Evolutionary conservation across 2,329 filamentous ascomycete genomes (phyloP).

Genomic region (Diaporthe australafricana): DNA sequence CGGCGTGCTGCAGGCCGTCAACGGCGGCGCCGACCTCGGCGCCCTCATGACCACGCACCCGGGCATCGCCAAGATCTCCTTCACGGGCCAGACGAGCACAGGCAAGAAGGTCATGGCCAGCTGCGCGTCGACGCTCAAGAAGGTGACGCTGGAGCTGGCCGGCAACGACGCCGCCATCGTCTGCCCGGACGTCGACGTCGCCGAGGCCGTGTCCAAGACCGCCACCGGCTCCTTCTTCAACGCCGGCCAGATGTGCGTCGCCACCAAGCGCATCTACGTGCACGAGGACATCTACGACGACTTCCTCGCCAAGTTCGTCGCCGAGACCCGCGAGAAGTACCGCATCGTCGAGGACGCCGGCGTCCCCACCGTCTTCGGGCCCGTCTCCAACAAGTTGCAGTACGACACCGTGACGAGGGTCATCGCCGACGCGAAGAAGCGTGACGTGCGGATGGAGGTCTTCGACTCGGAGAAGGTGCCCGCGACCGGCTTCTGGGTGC

Average conservation of each 20-base stretch:
- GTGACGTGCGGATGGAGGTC: conserved; percentile 62
- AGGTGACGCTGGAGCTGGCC: conserved; percentile 64
- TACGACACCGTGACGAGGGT: conserved; percentile 69
- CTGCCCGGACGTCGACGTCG: conserved; percentile 63
- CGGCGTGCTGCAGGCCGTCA: conserved; percentile 67
- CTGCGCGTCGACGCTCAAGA: conserved; percentile 63
- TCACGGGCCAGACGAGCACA: conserved; percentile 67
- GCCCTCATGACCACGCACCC: conserved; percentile 65
- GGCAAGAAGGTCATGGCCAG: conserved; percentile 57
- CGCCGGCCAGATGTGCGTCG: conserved; percentile 66
- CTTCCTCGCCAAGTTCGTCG: conserved; percentile 58
- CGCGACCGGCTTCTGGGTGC: conserved; percentile 65
- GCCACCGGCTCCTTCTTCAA: conserved; percentile 63
- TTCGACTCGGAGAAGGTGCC: conserved; percentile 56
- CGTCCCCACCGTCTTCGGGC: conserved; percentile 60
- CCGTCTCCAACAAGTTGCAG: conserved; percentile 74
- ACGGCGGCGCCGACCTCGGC: conserved; percentile 65
- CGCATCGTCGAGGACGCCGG: conserved; percentile 49
- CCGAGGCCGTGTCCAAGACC: conserved; percentile 55
- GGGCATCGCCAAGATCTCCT: conserved; percentile 67
- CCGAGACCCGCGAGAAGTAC: conserved; percentile 56
- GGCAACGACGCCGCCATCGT: conserved; percentile 68
- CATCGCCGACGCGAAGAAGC: conserved; percentile 65
- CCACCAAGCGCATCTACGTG: conserved; percentile 70
- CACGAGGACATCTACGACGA: conserved; percentile 69